Evolutionary conservation across 163 green algal genomes (phyloP).

Genomic region (Prototheca stagnorum): DNA sequence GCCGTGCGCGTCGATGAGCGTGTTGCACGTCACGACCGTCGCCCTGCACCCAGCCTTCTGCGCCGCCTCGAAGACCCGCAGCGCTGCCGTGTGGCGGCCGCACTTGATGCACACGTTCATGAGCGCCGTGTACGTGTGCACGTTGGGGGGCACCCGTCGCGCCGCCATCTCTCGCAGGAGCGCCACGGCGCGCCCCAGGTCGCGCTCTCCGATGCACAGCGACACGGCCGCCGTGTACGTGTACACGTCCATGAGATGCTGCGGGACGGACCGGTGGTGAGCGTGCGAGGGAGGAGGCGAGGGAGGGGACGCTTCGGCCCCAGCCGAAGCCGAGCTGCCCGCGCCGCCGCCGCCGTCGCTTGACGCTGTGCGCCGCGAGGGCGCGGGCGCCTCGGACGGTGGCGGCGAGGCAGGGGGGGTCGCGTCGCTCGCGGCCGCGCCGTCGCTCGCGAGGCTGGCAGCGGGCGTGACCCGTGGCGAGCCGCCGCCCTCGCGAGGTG

Average conservation of each 20-base stretch:
- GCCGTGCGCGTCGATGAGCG: constrained; percentile 39
- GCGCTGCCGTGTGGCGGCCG: constrained; percentile 22
- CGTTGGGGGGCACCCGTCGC: constrained; percentile 50
- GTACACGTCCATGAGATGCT: neutral
- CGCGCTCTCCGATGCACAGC: constrained; percentile 11
- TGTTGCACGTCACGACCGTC: constrained; percentile 47
- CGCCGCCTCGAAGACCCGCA: constrained; percentile 40
- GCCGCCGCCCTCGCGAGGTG: no score
- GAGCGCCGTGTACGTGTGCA: constrained; percentile 53
- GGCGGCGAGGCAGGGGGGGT: no score
- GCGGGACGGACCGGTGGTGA: no score
- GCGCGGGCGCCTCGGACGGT: no score
- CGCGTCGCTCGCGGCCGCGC: no score
- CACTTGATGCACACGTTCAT: constrained; percentile 52
- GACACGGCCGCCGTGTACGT: constrained; percentile 25
- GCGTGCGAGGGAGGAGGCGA: neutral
- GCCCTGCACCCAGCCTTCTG: constrained; percentile 31
- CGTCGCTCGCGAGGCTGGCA: no score
- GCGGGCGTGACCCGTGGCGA: no score
- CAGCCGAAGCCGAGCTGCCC: neutral
- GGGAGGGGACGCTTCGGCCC: neutral
- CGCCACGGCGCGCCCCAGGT: constrained; percentile 29
- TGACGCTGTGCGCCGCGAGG: no score
- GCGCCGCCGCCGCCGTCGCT: no score
- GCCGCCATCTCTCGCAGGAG: constrained; percentile 36